A percentile compares a stretch with the other conserved stretches of the same genome.
These are phyloP conservation scores for Diddensiella santjacobensis DNA, from an alignment of 805 yeast genomes.

Conservation along the genomic window DNA sequence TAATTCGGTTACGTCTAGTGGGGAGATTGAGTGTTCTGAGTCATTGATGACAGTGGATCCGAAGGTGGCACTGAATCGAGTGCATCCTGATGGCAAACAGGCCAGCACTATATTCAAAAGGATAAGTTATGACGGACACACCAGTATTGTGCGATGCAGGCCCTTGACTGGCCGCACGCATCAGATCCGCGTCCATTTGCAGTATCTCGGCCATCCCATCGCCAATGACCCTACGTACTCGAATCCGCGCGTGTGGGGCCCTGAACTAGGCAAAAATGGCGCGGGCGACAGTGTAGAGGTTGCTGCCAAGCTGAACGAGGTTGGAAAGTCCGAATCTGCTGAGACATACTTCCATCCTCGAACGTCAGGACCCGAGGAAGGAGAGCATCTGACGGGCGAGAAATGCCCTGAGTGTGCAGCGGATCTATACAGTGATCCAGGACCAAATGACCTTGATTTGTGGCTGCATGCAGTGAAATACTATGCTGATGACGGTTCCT, in stretches of 20 bases:
- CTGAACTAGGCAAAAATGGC: constrained; percentile 59
- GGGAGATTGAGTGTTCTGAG: constrained; percentile 53
- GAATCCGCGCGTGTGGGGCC: constrained; percentile 77
- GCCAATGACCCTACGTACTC: constrained; percentile 92
- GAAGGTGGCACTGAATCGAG: constrained; percentile 61
- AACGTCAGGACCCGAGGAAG: constrained; percentile 31
- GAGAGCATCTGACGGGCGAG: constrained; percentile 62
- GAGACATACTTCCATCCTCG: constrained; percentile 57
- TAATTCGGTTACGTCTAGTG: constrained; percentile 26
- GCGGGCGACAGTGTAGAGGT: constrained; percentile 48
- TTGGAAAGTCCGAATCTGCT: constrained; percentile 70
- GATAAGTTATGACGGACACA: constrained; percentile 62
- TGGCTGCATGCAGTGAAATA: constrained; percentile 92
- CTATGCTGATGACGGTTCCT: constrained; percentile 39
- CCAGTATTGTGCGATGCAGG: constrained; percentile 72
- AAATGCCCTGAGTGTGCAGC: constrained; percentile 64
- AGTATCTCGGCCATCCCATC: constrained; percentile 83
- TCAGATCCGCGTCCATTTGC: constrained; percentile 91
- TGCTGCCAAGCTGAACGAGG: constrained; percentile 46
- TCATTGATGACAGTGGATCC: constrained; percentile 74
- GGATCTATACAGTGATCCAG: constrained; percentile 81
- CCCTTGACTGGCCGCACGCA: constrained; percentile 95
- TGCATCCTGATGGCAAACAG: constrained; percentile 59
- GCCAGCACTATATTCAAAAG: constrained; percentile 70
- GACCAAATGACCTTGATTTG: constrained; percentile 76